Conservation (phyloP, 176 grass and related monocot genomes). For the Cocos nucifera region DNA sequence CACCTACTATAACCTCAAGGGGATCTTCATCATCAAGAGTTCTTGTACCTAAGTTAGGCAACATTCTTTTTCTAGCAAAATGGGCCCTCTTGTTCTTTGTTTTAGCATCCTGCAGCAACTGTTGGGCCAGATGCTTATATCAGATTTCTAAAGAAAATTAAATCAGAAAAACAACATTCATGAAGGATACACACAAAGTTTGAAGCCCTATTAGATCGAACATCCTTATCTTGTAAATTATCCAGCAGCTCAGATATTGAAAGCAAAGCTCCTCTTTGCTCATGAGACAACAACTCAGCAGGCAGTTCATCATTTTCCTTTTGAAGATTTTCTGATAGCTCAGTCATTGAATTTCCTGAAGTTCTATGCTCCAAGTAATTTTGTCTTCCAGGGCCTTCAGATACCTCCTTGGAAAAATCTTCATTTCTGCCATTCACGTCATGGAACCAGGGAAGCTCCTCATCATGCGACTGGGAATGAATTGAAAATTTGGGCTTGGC, state of each 20-base stretch:
- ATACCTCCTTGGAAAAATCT: conserved; percentile 10
- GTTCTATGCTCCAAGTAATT: conserved; percentile 13
- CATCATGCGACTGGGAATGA: conserved; percentile 20
- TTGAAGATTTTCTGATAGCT: conserved; percentile 29
- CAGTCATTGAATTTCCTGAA: conserved; percentile 24
- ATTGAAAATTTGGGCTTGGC: conserved; percentile 52
- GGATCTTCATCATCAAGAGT: conserved; percentile 47
- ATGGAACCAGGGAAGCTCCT: conserved; percentile 7
- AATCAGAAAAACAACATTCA: conserved; percentile 2
- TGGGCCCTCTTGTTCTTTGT: conserved; percentile 29
- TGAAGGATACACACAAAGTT: conserved; percentile 35
- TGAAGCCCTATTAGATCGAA: conserved; percentile 25
- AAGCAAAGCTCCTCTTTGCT: conserved; percentile 32
- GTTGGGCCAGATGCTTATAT: conserved; percentile 10
- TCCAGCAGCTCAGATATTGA: conserved; percentile 85
- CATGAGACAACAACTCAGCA: conserved; percentile 20
- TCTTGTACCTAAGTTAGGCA: conserved; percentile 37
- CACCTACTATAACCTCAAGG: conserved; percentile 46
- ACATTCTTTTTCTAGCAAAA: conserved; percentile 34
- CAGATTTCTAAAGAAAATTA: conserved; percentile 19
- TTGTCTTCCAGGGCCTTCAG: conserved; percentile 20
- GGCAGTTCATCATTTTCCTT: conserved; percentile 38
- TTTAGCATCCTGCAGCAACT: conserved; percentile 22
- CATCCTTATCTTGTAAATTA: conserved; percentile 58
- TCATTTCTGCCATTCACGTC: conserved; percentile 29